Evolutionary conservation across 2,329 filamentous ascomycete genomes (phyloP).

Genomic region (Aspergillus pseudoterreus): DNA sequence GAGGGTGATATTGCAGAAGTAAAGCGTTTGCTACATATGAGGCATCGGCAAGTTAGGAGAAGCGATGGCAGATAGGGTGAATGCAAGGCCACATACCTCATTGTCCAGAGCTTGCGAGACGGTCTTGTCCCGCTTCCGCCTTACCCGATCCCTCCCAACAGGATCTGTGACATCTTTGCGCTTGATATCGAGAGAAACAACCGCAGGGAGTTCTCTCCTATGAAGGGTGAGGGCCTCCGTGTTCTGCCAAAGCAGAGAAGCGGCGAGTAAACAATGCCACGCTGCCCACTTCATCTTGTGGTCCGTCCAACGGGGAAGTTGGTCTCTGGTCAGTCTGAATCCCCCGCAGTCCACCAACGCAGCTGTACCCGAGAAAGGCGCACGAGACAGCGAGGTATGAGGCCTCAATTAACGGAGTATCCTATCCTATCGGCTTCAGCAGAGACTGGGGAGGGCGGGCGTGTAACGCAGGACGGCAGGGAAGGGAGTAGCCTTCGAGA

Average conservation of each 20-base stretch:
- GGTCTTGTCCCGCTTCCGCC: slow-evolving; percentile 42
- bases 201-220: slow-evolving; percentile 38
- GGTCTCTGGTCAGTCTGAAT: background rate
- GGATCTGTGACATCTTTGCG: slow-evolving; percentile 47
- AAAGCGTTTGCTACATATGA: slow-evolving; percentile 48
- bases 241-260: slow-evolving; percentile 14
- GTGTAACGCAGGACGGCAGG: background rate
- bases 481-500: background rate
- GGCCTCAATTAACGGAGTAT: too few relatives aligned
- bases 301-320: background rate
- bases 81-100: slow-evolving; percentile 35
- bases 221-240: slow-evolving; percentile 27
- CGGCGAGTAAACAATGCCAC: slow-evolving; percentile 10
- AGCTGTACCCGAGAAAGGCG: too few relatives aligned
- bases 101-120: slow-evolving; percentile 50
- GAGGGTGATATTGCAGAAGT: slow-evolving; percentile 56
- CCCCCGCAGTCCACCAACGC: too few relatives aligned
- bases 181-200: slow-evolving; percentile 50
- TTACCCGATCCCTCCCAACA: slow-evolving; percentile 43
- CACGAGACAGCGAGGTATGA: too few relatives aligned
- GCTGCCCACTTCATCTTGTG: background rate
- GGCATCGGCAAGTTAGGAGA: background rate
- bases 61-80: background rate
- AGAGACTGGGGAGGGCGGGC: background rate
- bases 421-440: too few relatives aligned